phyloP scores from a whole-genome alignment of 192 early-diverging fungal species.

The Dissophora globulifera region DNA sequence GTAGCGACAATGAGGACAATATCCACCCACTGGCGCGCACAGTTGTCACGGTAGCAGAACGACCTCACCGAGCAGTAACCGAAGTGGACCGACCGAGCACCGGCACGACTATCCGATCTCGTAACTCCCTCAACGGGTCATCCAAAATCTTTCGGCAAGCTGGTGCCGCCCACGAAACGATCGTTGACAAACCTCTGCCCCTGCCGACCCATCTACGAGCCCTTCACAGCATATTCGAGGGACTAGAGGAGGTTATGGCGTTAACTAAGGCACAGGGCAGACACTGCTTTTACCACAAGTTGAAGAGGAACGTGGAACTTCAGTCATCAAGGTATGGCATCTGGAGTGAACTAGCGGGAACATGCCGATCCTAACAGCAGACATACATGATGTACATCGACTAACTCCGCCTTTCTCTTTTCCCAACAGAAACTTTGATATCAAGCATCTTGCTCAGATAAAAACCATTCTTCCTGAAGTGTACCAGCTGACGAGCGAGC shows the following conservation, averaged over 20 bases:
- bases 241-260: conserved; percentile 12
- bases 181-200: neutral
- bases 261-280: conserved; percentile 32
- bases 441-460: conserved; percentile 45
- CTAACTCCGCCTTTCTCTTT: no score
- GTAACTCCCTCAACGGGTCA: neutral
- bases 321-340: conserved; percentile 30
- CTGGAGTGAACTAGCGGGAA: neutral
- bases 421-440: conserved; percentile 40
- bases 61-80: neutral
- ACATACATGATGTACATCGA: no score
- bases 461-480: conserved; percentile 39
- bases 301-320: conserved; percentile 34
- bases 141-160: conserved; percentile 5
- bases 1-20: conserved; percentile 22
- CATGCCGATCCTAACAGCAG: neutral
- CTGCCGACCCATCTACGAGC: conserved; percentile 30
- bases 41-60: conserved; percentile 17
- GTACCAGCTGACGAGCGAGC: conserved; percentile 20
- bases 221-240: conserved; percentile 25
- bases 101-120: neutral
- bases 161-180: neutral
- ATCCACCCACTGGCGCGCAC: conserved; percentile 42
- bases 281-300: conserved; percentile 34
- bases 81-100: no score